Evolutionary conservation across 164 flowering plant species (phyloP).

Genomic region (grape (Vitis vinifera)): DNA sequence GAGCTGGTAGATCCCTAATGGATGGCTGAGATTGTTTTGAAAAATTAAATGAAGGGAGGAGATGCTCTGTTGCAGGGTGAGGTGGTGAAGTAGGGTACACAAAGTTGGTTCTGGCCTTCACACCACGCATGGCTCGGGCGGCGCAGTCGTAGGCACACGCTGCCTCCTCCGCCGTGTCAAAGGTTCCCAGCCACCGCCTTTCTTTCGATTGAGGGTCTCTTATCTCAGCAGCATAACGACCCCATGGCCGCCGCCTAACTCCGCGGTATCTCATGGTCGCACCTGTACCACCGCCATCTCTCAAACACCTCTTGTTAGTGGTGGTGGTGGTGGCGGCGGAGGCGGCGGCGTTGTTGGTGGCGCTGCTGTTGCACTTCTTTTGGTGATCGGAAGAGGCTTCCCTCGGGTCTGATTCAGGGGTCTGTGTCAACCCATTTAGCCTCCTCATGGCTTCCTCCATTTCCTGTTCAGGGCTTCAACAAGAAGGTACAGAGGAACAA

Average conservation of each 20-base stretch:
- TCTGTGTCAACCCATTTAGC: conserved; percentile 22
- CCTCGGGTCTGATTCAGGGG: conserved; percentile 8
- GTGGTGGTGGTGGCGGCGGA: neutral
- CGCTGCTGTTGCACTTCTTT: conserved; percentile 7
- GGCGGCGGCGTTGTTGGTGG: conserved; percentile 11
- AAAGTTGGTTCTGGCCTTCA: conserved; percentile 85
- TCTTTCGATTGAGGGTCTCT: conserved; percentile 87
- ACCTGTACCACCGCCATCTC: conserved; percentile 13
- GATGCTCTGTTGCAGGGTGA: neutral
- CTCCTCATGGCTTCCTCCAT: conserved; percentile 53
- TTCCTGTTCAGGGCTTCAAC: neutral
- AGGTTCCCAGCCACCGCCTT: conserved; percentile 89
- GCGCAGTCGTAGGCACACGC: conserved; percentile 95
- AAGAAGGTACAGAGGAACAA: neutral
- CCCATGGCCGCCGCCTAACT: conserved; percentile 93
- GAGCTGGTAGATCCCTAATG: neutral
- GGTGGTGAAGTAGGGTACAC: conserved; percentile 43
- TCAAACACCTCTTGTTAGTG: conserved; percentile 25
- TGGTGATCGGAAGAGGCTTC: conserved; percentile 3
- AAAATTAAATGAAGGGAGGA: conserved; percentile 18
- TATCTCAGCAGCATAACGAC: conserved; percentile 92
- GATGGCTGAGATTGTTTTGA: conserved; percentile 22
- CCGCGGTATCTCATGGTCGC: conserved; percentile 69
- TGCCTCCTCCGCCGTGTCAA: conserved; percentile 95
- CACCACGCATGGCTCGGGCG: conserved; percentile 85